Conservation (phyloP, 176 grass and related monocot genomes). For the Chrysopogon serrulatus region DNA sequence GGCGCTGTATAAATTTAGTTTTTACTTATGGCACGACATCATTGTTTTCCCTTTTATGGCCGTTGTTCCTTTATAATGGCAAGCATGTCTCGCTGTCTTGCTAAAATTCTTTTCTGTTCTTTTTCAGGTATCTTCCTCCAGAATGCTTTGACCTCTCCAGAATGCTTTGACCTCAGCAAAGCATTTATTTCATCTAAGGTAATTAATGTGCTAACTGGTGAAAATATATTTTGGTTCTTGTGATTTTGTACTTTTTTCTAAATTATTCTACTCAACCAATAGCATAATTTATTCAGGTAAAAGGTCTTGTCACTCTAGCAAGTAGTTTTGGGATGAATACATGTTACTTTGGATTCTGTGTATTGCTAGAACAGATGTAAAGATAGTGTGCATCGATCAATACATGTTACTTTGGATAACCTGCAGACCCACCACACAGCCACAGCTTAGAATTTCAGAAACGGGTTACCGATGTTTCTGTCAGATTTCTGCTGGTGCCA, state of each 20-base stretch:
- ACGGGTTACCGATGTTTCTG: neutral
- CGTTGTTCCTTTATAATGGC: slow-evolving; percentile 1
- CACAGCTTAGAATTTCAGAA: neutral
- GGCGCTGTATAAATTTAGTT: neutral
- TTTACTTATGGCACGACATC: neutral
- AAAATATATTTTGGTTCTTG: neutral
- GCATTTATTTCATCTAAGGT: slow-evolving; percentile 99
- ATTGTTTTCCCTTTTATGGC: neutral
- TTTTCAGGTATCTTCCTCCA: slow-evolving; percentile 93
- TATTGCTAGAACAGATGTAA: neutral
- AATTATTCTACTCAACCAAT: neutral
- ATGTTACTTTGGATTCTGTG: neutral
- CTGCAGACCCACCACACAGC: neutral
- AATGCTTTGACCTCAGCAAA: too few relatives aligned
- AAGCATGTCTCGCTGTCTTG: neutral
- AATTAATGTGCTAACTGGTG: slow-evolving; percentile 5
- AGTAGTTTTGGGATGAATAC: neutral
- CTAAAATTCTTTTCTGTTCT: neutral
- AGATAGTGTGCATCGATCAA: too few relatives aligned
- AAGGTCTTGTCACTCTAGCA: neutral
- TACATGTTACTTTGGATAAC: neutral
- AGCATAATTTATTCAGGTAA: neutral
- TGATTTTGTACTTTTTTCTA: neutral
- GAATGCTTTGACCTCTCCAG: slow-evolving; percentile 99
- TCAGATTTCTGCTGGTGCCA: neutral